Base-by-base conservation (phyloP, 345 rosid species). In the Sapria himalayana region DNA sequence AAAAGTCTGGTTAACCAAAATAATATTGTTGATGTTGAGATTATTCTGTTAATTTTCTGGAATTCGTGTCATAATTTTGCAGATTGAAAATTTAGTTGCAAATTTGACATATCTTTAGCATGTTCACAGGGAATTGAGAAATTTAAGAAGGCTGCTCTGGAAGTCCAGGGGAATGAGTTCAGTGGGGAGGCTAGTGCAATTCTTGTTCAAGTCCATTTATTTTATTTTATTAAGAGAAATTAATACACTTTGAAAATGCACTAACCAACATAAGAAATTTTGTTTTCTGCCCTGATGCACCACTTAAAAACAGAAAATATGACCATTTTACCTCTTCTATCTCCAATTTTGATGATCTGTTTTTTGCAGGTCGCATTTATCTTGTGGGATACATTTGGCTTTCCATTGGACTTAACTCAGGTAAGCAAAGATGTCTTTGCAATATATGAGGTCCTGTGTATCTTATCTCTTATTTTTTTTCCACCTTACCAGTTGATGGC, bases 341-440 rank as follows among this genome's bases (percentile, higher is more conserved):
- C 21, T 29, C 39, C 38, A 36, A 35, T 9, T 19, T 12, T 14
- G 3, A 41, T 15, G 37, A 10, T 29, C 27, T 41, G 20, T 22
- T 37, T 41, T 43, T 55, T 73, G 65, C 78, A 82, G 95, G 93
- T 79, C 60, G 95, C 95, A 47, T 82, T 89, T 66, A 44, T 82
- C 62, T 60, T 89, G 57, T 89, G 95, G 98, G 95, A 82, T 46
- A 89, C 92, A 23, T 89, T 62, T 71, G 98, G 98, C 52, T 89
- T 89, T 63, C 92, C 95, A 14, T 40, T 89, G 63, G 95, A 89
- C 67, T 65, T 89, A 55, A 89, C 95, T 51, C 92, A 82, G 89
- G 97, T 86, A 70, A 19, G 25, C 12, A 4, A 4, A 14, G 12
- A 6, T 55, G 48, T 36, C 16, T 50, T n/a, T 32, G 19, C 27